Conservation (phyloP, 768 basidiomycete genomes). For the Leucocoprinus sp. region DNA sequence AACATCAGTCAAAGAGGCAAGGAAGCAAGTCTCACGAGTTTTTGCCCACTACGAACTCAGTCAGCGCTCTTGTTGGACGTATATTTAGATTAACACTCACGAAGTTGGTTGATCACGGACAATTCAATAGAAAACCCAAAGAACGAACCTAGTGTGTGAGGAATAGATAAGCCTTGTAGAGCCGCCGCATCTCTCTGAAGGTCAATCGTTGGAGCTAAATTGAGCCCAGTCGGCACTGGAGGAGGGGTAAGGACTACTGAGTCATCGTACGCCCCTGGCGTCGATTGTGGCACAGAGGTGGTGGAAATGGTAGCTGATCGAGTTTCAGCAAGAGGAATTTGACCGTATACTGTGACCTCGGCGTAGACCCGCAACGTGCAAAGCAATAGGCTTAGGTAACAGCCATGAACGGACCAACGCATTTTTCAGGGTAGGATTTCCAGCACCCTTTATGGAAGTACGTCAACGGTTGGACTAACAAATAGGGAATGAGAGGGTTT, state of each 20-base stretch:
- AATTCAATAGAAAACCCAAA: constrained; percentile 73
- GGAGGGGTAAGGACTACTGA: constrained; percentile 41
- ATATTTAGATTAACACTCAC: no score
- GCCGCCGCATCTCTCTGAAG: constrained; percentile 27
- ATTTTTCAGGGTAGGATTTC: no score
- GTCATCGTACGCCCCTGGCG: constrained; percentile 45
- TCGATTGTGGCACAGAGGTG: constrained; percentile 16
- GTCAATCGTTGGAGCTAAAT: constrained; percentile 35
- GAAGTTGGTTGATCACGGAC: constrained; percentile 57
- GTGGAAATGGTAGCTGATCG: not conserved
- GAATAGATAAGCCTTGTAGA: constrained; percentile 29
- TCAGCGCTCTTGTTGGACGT: no score
- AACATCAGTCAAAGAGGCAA: constrained; percentile 1
- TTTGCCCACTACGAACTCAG: no score
- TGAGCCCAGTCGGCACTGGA: constrained; percentile 35
- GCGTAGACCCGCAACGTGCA: no score
- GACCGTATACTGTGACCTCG: constrained; percentile 25
- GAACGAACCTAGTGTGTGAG: constrained; percentile 44
- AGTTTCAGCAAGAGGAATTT: constrained; percentile 22
- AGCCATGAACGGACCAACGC: no score
- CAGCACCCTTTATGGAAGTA: no score
- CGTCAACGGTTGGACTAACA: no score
- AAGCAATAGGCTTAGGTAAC: no score
- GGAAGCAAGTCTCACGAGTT: constrained; percentile 33
- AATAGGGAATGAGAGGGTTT: no score